phyloP scores from a whole-genome alignment of 306 rosid genomes.

The Canavalia gladiata region DNA sequence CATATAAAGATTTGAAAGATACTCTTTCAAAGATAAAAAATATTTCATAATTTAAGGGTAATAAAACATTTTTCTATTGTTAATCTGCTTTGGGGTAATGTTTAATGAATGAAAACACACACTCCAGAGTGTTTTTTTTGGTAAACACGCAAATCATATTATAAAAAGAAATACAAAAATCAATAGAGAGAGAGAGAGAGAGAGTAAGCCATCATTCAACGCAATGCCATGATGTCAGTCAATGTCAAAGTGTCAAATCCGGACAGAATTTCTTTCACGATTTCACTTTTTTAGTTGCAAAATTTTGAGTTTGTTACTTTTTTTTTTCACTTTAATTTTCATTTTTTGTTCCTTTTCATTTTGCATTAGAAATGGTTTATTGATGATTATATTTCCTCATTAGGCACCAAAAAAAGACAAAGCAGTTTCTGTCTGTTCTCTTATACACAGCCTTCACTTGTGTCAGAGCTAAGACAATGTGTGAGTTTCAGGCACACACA shows the following conservation, averaged over 20 bases:
- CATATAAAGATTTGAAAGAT: too few species aligned
- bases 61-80: not conserved
- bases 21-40: too few species aligned
- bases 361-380: conserved; percentile 19
- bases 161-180: not conserved
- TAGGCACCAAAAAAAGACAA: conserved; percentile 51
- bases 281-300: conserved; percentile 39
- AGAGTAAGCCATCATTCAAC: conserved; percentile 38
- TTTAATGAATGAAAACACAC: not conserved
- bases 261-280: conserved; percentile 51
- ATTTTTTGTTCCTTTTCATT: not conserved
- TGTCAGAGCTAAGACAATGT: conserved; percentile 63
- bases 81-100: not conserved
- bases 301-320: not conserved
- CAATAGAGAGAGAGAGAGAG: not conserved
- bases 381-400: conserved; percentile 47
- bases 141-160: not conserved
- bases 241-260: conserved; percentile 54
- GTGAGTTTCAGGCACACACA: conserved; percentile 61
- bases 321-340: not conserved
- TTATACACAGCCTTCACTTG: conserved; percentile 55
- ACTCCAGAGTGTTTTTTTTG: not conserved
- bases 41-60: too few species aligned
- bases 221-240: conserved; percentile 48
- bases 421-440: conserved; percentile 51